phyloP scores from a whole-genome alignment of 164 flowering plant genomes.

The Stephania japonica region DNA sequence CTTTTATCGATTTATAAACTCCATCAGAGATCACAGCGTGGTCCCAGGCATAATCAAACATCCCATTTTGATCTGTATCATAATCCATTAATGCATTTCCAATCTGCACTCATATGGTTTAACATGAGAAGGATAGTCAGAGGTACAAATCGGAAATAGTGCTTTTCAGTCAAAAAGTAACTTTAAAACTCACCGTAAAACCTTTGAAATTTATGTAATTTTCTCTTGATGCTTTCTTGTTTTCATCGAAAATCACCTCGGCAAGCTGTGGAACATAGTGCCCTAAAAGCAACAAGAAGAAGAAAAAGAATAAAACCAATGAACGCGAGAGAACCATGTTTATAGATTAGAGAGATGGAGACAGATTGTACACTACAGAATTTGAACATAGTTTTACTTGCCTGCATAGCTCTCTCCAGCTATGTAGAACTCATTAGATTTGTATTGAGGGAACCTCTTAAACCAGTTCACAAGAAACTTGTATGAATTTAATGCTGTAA shows the following conservation, averaged over 20 bases:
- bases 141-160: not conserved
- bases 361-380: no score
- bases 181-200: constrained; percentile 40
- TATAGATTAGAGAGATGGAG: not conserved
- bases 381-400: constrained; percentile 11
- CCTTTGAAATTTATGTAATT: constrained; percentile 61
- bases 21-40: constrained; percentile 74
- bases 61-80: constrained; percentile 57
- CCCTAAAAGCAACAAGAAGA: constrained; percentile 11
- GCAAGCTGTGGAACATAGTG: constrained; percentile 86
- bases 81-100: constrained; percentile 69
- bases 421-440: constrained; percentile 62
- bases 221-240: constrained; percentile 29
- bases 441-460: constrained; percentile 65
- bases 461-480: constrained; percentile 70
- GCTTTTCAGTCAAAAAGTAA: not conserved
- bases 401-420: constrained; percentile 93
- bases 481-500: constrained; percentile 55
- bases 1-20: constrained; percentile 31
- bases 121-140: not conserved
- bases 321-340: not conserved
- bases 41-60: constrained; percentile 76
- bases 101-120: constrained; percentile 31
- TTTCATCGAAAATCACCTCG: constrained; percentile 46
- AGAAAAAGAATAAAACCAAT: not conserved